Base-by-base conservation (phyloP, 441 rosid genomes). In the Manihot esculenta region DNA sequence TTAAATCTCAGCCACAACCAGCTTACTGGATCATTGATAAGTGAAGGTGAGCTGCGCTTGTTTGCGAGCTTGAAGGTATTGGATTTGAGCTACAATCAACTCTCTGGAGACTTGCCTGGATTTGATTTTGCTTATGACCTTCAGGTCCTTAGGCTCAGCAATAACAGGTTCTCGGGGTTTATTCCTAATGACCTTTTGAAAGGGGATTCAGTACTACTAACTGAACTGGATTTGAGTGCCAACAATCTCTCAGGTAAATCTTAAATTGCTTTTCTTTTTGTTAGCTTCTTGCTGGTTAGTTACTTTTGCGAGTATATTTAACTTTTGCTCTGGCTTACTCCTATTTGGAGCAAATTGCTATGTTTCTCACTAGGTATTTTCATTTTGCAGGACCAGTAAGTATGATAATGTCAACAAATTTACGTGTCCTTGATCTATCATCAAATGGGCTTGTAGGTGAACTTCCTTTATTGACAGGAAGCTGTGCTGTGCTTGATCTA, bases 101-200 rank as follows among this genome's bases (percentile, higher is more conserved):
- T 95, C 17, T 81, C 96, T 14, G 99, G 99, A 72, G 96, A 92
- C 66, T 80, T 95, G 82, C 99, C 99, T 35, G 96, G 96, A 73
- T 92, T 95, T 75, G 84, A 83, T 79, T 95, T 87, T 78, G 89
- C 87, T 42, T 92, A 95, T 78, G 96, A 92, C 58, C 99, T 95
- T 78, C 87, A 91, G 81, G 90, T 92, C 63, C 98, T 95, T 71
- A 86, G 82, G 76, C 94, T 95, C 67, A 85, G 97, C 84, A 88
- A 91, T 83, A 95, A 92, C 77, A 77, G 68, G 79, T 92, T 95
- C 71, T 83, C 91, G 17, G 99, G 99, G 47, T 88, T 78, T 66
- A 81, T 95, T 78, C 99, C 99, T 14, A 92, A 86, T 79, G 88
- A 87, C 75, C 78, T 95, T 62, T 71, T 92, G 66, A 92, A 92